Conservation (phyloP, 345 rosid species). For the Turritis glabra region DNA sequence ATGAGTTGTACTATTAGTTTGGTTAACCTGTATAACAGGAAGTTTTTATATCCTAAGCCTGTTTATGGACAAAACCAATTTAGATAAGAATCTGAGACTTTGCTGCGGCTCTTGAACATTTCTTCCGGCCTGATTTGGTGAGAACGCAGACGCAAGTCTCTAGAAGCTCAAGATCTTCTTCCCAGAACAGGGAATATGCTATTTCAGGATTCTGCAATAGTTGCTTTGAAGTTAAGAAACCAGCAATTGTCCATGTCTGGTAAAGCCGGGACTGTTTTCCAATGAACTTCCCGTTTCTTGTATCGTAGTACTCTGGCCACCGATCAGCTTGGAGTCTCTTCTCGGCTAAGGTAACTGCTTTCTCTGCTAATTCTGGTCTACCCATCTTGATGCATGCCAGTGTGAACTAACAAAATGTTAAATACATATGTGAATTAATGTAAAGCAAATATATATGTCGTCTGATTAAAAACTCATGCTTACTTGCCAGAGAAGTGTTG, state of each 20-base stretch:
- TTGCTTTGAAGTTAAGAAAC: constrained; percentile 67
- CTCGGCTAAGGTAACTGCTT: constrained; percentile 71
- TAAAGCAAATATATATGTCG: neutral
- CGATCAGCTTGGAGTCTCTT: constrained; percentile 57
- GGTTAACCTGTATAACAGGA: constrained; percentile 20
- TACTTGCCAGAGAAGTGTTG: constrained; percentile 96
- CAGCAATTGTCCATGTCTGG: constrained; percentile 88
- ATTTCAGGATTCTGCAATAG: constrained; percentile 65
- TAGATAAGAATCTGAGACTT: constrained; percentile 73
- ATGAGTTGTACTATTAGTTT: constrained; percentile 10
- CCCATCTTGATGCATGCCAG: constrained; percentile 91
- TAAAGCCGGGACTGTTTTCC: constrained; percentile 78
- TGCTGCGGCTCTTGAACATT: constrained; percentile 72
- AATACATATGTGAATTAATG: neutral
- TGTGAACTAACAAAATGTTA: constrained; percentile 55
- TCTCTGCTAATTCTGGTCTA: constrained; percentile 64
- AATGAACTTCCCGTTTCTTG: constrained; percentile 70
- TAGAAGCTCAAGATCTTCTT: constrained; percentile 78
- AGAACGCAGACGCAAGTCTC: constrained; percentile 75
- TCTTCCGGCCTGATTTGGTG: constrained; percentile 63
- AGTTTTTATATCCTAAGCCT: neutral
- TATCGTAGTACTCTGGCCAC: constrained; percentile 95
- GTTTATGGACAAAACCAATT: constrained; percentile 13
- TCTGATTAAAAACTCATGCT: constrained; percentile 16
- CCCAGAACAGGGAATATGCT: constrained; percentile 73